phyloP scores from a whole-genome alignment of 768 basidiomycete genomes.

The Kwoniella pini region DNA sequence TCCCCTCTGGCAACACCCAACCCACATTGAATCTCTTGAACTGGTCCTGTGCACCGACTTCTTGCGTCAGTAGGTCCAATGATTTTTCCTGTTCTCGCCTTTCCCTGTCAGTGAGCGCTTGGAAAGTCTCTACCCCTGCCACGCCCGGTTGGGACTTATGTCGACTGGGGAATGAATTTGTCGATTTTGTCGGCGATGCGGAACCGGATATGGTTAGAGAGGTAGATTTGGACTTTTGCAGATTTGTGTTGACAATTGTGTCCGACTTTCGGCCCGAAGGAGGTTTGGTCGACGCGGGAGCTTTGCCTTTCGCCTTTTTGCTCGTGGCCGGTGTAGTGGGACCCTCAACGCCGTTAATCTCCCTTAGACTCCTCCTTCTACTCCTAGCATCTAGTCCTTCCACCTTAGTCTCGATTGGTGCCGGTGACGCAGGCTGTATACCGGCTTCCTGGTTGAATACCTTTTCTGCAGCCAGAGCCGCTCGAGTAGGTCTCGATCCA shows the following conservation, averaged over 20 bases:
- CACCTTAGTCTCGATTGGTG: background rate
- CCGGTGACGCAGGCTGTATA: conserved; percentile 10
- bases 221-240: background rate
- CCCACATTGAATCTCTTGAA: conserved; percentile 83
- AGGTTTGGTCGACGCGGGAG: background rate
- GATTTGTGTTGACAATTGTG: background rate
- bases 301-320: background rate
- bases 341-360: background rate
- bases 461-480: conserved; percentile 21
- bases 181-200: background rate
- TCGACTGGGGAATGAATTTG: background rate
- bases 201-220: conserved; percentile 3
- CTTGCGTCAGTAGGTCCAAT: conserved; percentile 62
- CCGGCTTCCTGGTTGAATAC: conserved; percentile 45
- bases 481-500: conserved; percentile 28
- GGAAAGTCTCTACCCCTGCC: conserved; percentile 35
- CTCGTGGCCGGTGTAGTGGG: background rate
- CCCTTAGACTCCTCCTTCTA: conserved; percentile 15
- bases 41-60: conserved; percentile 69
- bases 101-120: conserved; percentile 43
- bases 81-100: conserved; percentile 34
- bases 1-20: conserved; percentile 80
- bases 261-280: background rate
- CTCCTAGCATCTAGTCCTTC: conserved; percentile 11
- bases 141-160: conserved; percentile 38